Conservation (phyloP, 257 asterid species). For the Solanum okadae region DNA sequence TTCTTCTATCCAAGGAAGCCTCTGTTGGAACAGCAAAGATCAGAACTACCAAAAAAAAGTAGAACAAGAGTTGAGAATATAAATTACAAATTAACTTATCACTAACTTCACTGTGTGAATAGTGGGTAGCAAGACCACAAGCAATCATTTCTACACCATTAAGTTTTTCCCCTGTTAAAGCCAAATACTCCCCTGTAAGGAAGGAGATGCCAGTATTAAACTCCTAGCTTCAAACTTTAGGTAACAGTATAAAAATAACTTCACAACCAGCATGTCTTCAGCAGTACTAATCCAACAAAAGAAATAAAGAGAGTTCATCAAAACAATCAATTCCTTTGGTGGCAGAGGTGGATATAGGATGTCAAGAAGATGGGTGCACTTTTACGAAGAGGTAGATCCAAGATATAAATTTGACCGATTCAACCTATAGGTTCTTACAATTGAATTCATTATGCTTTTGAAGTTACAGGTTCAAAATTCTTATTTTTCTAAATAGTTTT, state of each 20-base stretch:
- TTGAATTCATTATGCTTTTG: background rate
- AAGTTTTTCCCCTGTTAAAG: conserved; percentile 87
- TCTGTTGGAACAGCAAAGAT: conserved; percentile 31
- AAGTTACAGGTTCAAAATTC: background rate
- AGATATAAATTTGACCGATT: background rate
- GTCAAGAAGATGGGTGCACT: background rate
- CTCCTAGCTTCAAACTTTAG: background rate
- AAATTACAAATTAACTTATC: background rate
- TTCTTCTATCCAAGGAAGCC: conserved; percentile 90
- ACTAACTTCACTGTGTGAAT: conserved; percentile 56
- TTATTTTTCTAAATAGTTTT: background rate
- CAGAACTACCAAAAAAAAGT: background rate
- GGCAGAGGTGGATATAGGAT: background rate
- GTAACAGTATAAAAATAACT: background rate
- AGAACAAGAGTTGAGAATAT: conserved; percentile 10
- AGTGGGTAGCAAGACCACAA: conserved; percentile 95
- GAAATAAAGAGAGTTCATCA: background rate
- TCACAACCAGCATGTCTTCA: background rate
- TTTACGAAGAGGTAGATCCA: background rate
- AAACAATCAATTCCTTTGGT: background rate
- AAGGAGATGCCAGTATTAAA: background rate
- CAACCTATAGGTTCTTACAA: background rate
- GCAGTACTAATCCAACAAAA: background rate
- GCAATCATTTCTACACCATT: conserved; percentile 90
- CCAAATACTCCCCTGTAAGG: conserved; percentile 85